Percentiles rank a stretch among this genome's conserved stretches.
Evolutionary conservation across 2,329 filamentous ascomycete species (phyloP).

Genomic region (Neofusicoccum ribis): DNA sequence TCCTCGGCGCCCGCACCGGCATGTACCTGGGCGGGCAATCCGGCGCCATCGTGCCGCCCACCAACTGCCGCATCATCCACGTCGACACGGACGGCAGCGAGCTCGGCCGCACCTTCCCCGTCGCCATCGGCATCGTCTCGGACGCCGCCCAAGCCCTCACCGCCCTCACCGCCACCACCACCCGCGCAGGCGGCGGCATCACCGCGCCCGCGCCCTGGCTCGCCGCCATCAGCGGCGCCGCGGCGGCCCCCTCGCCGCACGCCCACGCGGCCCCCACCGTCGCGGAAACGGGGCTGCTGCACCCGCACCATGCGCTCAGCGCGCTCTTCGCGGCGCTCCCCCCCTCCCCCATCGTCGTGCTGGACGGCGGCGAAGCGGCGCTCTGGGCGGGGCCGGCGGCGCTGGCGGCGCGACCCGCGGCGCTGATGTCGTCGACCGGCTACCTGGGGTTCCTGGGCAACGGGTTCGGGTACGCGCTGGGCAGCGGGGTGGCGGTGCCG

Average conservation of each 20-base stretch:
- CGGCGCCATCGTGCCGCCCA: conserved; percentile 41
- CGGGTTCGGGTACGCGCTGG: conserved; percentile 49
- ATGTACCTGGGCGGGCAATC: conserved; percentile 42
- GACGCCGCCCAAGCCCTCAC: conserved; percentile 38
- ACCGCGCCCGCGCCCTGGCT: conserved; percentile 29
- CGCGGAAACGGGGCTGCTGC: conserved; percentile 27
- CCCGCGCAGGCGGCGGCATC: conserved; percentile 1
- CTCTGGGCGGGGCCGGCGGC: conserved; percentile 31
- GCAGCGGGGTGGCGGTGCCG: conserved; percentile 39
- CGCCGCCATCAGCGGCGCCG: background rate
- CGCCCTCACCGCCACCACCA: conserved; percentile 27
- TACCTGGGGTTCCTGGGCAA: conserved; percentile 50
- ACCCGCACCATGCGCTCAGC: conserved; percentile 47
- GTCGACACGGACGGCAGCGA: conserved; percentile 46
- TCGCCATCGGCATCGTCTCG: conserved; percentile 45
- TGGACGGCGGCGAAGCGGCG: conserved; percentile 45
- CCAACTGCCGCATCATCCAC: conserved; percentile 41
- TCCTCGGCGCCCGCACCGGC: conserved; percentile 45
- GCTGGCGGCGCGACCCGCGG: conserved; percentile 22
- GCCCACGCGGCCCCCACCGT: background rate
- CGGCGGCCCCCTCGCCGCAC: background rate
- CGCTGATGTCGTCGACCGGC: conserved; percentile 33
- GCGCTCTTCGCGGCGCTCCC: conserved; percentile 40
- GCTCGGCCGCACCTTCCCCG: conserved; percentile 43
- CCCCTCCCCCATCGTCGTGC: conserved; percentile 37